Evolutionary conservation across 345 rosid species (phyloP).

Genomic region (Cardamine chenopodiifolia): DNA sequence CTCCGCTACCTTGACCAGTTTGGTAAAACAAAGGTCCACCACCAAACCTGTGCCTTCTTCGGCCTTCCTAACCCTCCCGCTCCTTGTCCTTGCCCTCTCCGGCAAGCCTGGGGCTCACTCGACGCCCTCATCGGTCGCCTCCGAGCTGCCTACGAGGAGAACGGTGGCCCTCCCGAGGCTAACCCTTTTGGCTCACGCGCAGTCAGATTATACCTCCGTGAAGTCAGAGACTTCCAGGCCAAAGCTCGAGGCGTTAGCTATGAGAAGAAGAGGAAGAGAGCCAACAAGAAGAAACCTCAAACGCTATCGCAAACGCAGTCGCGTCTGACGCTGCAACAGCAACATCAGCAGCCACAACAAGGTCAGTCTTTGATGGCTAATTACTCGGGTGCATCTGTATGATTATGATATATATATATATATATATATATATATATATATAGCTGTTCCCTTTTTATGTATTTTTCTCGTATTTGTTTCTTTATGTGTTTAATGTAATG

Average conservation of each 20-base stretch:
- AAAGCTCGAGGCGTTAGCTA: constrained; percentile 47
- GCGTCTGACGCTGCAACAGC: constrained; percentile 36
- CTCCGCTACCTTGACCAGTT: constrained; percentile 46
- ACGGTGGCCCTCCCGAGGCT: constrained; percentile 46
- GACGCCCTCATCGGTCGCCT: constrained; percentile 47
- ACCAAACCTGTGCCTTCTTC: constrained; percentile 41
- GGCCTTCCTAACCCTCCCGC: constrained; percentile 46
- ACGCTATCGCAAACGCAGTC: constrained; percentile 25
- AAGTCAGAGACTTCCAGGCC: constrained; percentile 45
- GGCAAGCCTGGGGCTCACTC: constrained; percentile 48
- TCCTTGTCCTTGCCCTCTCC: constrained; percentile 44
- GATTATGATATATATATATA: constrained; percentile 19
- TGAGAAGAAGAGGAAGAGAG: constrained; percentile 52
- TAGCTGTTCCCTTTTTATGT: constrained; percentile 12
- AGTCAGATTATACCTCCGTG: constrained; percentile 43
- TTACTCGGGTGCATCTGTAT: constrained; percentile 39
- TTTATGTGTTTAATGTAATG: constrained; percentile 16
- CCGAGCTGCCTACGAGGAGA: constrained; percentile 46
- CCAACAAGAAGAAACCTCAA: constrained; percentile 40
- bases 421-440: constrained; percentile 21
- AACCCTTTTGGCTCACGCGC: constrained; percentile 47
- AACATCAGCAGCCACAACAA: constrained; percentile 32
- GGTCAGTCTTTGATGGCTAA: constrained; percentile 45
- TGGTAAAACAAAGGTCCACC: constrained; percentile 46
- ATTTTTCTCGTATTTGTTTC: constrained; percentile 28